These are phyloP conservation scores for Solanum aculeatissimum DNA, from an alignment of 305 asterid species.

Conservation along the genomic window DNA sequence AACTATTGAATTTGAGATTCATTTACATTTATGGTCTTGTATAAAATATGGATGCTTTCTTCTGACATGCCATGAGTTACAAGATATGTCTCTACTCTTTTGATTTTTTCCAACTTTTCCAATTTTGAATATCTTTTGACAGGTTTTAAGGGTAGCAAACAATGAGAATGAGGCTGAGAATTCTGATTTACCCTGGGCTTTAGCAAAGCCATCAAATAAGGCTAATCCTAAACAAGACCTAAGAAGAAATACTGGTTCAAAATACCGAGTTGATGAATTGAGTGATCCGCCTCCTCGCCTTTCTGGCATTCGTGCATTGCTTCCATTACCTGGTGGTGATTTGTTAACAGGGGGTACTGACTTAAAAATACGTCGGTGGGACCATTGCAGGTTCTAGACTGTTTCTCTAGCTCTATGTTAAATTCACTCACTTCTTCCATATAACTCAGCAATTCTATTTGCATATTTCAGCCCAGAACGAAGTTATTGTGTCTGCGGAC, in stretches of 20 bases:
- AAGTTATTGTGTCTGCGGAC: slow-evolving; percentile 90
- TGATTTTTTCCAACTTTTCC: not conserved
- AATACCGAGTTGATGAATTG: slow-evolving; percentile 82
- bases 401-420: not conserved
- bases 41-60: not conserved
- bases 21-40: not conserved
- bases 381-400: slow-evolving; percentile 55
- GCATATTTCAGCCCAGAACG: slow-evolving; percentile 74
- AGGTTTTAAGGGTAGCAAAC: slow-evolving; percentile 75
- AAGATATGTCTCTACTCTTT: not conserved
- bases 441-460: not conserved
- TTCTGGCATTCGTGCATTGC: slow-evolving; percentile 95
- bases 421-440: not conserved
- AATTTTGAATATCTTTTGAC: slow-evolving; percentile 6
- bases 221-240: slow-evolving; percentile 48
- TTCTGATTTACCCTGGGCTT: slow-evolving; percentile 70
- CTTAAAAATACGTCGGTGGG: slow-evolving; percentile 96
- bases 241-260: slow-evolving; percentile 46
- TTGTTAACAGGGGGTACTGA: slow-evolving; percentile 94
- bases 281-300: slow-evolving; percentile 65
- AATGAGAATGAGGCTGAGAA: slow-evolving; percentile 58
- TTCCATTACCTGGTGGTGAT: slow-evolving; percentile 98
- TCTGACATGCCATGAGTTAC: not conserved
- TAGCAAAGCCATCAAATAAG: slow-evolving; percentile 58
- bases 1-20: not conserved